Percentiles rank a stretch among this genome's conserved stretches.
Conservation (phyloP, 2,329 filamentous ascomycete genomes). For the Aspergillus uvarum region DNA sequence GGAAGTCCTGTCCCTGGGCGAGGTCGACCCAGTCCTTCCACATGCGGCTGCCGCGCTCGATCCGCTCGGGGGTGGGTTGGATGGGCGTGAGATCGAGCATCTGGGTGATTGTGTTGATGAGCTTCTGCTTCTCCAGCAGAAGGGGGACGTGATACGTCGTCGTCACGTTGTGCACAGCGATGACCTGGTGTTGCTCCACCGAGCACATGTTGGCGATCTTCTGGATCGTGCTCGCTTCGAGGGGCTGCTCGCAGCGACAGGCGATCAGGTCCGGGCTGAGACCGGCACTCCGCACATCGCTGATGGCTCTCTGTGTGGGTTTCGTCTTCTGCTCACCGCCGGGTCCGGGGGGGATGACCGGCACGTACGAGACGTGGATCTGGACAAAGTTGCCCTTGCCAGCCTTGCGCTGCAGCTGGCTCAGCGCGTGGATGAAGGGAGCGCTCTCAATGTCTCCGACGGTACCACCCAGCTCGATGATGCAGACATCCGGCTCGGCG, state of each 20-base stretch:
- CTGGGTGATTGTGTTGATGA: slow-evolving; percentile 66
- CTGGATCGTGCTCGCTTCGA: slow-evolving; percentile 71
- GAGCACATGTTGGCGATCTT: slow-evolving; percentile 92
- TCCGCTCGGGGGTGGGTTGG: slow-evolving; percentile 52
- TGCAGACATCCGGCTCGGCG: slow-evolving; percentile 85
- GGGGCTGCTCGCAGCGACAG: slow-evolving; percentile 78
- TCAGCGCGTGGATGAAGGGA: slow-evolving; percentile 84
- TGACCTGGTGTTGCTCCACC: slow-evolving; percentile 78
- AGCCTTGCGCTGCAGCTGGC: slow-evolving; percentile 70
- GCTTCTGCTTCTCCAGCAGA: slow-evolving; percentile 79
- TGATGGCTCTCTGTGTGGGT: slow-evolving; percentile 89
- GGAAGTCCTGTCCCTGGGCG: slow-evolving; percentile 65
- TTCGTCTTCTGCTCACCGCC: slow-evolving; percentile 87
- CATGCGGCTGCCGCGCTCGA: slow-evolving; percentile 64
- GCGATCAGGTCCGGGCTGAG: slow-evolving; percentile 79
- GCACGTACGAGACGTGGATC: slow-evolving; percentile 79
- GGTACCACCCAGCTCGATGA: slow-evolving; percentile 57
- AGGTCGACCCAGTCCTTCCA: slow-evolving; percentile 78
- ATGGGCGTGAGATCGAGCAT: slow-evolving; percentile 65
- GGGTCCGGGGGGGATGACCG: slow-evolving; percentile 53
- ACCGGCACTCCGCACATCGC: slow-evolving; percentile 77
- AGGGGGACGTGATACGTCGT: slow-evolving; percentile 94
- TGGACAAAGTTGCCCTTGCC: slow-evolving; percentile 80
- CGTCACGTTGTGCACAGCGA: slow-evolving; percentile 82
- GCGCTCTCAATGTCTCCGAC: slow-evolving; percentile 79